These are phyloP conservation scores for Diaporthe ilicicola DNA, from an alignment of 2,329 filamentous ascomycete genomes.

Conservation along the genomic window DNA sequence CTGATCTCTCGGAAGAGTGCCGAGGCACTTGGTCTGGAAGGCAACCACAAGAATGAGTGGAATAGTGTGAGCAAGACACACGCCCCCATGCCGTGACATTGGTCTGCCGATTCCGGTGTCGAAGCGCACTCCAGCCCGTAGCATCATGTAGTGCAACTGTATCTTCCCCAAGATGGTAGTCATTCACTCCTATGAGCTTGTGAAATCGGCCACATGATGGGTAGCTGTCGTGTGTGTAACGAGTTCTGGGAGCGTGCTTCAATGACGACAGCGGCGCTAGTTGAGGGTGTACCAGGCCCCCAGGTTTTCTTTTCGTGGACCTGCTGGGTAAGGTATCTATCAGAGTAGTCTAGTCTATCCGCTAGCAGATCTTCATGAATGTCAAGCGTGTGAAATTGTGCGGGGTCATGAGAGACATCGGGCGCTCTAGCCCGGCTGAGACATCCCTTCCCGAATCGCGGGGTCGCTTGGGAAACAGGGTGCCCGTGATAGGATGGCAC, in stretches of 20 bases:
- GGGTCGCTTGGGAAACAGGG: not conserved
- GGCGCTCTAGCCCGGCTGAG: constrained; percentile 6
- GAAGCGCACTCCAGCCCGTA: not conserved
- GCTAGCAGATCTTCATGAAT: not conserved
- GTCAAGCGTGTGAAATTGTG: not conserved
- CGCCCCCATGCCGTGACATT: not conserved
- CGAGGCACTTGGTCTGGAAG: not conserved
- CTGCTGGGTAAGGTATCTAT: not conserved
- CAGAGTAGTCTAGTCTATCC: no score
- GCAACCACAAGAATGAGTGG: not conserved
- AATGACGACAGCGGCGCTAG: constrained; percentile 12
- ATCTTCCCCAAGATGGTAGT: not conserved
- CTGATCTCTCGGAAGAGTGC: no score
- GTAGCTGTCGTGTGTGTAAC: not conserved
- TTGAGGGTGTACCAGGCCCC: not conserved
- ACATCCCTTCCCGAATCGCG: constrained; percentile 3
- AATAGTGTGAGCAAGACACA: not conserved
- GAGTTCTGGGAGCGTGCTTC: not conserved
- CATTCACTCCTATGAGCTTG: not conserved
- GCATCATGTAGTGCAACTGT: not conserved
- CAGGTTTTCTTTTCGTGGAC: not conserved
- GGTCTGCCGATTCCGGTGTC: not conserved
- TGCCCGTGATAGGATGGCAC: not conserved
- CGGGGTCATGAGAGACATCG: not conserved
- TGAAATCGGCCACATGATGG: not conserved